These are phyloP conservation scores for Daldinia vernicosa DNA, from an alignment of 495 filamentous ascomycete species.

Conservation along the genomic window DNA sequence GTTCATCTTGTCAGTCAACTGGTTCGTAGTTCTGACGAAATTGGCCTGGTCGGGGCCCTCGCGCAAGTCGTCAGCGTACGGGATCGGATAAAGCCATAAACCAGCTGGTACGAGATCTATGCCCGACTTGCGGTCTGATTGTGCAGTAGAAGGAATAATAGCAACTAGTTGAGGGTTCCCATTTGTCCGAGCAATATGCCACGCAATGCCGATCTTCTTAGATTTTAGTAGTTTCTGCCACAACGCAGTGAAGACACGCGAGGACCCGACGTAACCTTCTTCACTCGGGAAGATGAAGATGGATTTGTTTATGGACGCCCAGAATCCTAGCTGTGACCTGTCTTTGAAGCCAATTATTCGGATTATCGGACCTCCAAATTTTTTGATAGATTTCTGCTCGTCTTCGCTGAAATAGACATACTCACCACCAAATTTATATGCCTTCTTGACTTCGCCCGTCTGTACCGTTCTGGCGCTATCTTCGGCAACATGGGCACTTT, in stretches of 20 bases:
- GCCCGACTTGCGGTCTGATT: slow-evolving; percentile 66
- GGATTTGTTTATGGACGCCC: slow-evolving; percentile 86
- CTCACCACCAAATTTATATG: slow-evolving; percentile 94
- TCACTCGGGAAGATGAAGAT: slow-evolving; percentile 96
- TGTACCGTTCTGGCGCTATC: slow-evolving; percentile 79
- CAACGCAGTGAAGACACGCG: slow-evolving; percentile 89
- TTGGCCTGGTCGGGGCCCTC: slow-evolving; percentile 64
- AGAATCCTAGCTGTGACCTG: slow-evolving; percentile 74
- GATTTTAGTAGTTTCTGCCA: slow-evolving; percentile 84
- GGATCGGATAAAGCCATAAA: slow-evolving; percentile 87
- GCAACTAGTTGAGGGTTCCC: slow-evolving; percentile 80
- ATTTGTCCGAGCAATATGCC: slow-evolving; percentile 87
- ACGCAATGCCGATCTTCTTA: slow-evolving; percentile 82
- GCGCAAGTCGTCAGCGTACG: slow-evolving; percentile 91
- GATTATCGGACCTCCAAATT: slow-evolving; percentile 81
- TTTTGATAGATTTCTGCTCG: slow-evolving; percentile 76
- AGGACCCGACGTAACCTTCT: slow-evolving; percentile 86
- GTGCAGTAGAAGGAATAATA: slow-evolving; percentile 77
- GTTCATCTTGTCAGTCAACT: slow-evolving; percentile 82
- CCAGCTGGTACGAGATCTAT: slow-evolving; percentile 80
- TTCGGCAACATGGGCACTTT: slow-evolving; percentile 76
- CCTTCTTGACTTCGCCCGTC: slow-evolving; percentile 84
- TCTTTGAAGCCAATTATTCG: slow-evolving; percentile 96
- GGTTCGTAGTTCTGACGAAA: slow-evolving; percentile 70
- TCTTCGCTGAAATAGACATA: slow-evolving; percentile 85